Conservation (phyloP, 768 basidiomycete genomes). For the Phylloporus sp. region DNA sequence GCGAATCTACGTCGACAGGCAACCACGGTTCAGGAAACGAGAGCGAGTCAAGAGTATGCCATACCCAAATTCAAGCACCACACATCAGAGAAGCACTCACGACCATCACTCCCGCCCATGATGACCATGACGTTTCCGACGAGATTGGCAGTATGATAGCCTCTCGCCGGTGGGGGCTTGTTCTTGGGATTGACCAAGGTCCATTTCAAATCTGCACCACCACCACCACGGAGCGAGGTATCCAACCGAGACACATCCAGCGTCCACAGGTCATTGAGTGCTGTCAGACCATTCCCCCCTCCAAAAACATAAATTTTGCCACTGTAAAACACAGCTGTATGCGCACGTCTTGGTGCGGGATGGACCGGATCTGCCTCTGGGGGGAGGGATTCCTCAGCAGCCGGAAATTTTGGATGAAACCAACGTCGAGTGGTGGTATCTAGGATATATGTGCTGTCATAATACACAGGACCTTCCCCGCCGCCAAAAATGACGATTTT, state of each 20-base stretch:
- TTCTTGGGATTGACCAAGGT: slow-evolving; percentile 54
- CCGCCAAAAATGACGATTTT: slow-evolving; percentile 85
- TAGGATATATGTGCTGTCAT: slow-evolving; percentile 76
- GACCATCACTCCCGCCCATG: slow-evolving; percentile 88
- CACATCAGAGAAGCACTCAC: slow-evolving; percentile 83
- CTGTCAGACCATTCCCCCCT: slow-evolving; percentile 90
- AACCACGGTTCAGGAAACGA: not conserved
- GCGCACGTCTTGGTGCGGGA: slow-evolving; percentile 78
- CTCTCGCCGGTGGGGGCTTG: slow-evolving; percentile 58
- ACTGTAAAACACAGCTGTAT: slow-evolving; percentile 74
- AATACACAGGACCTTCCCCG: slow-evolving; percentile 78
- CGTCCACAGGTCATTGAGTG: slow-evolving; percentile 88
- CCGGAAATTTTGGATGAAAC: slow-evolving; percentile 44
- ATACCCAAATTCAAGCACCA: slow-evolving; percentile 84
- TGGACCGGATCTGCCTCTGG: slow-evolving; percentile 18
- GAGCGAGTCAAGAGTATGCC: slow-evolving; percentile 17
- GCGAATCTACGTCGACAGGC: slow-evolving; percentile 16
- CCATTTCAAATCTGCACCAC: slow-evolving; percentile 46
- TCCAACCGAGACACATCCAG: slow-evolving; percentile 57
- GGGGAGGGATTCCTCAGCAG: slow-evolving; percentile 5
- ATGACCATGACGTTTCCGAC: slow-evolving; percentile 84
- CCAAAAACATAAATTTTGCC: slow-evolving; percentile 84
- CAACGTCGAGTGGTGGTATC: slow-evolving; percentile 74
- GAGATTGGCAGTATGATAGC: slow-evolving; percentile 90
- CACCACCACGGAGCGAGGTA: slow-evolving; percentile 18